phyloP scores from a whole-genome alignment of 2,329 filamentous ascomycete species.

The Herpomyces periplanetae region DNA sequence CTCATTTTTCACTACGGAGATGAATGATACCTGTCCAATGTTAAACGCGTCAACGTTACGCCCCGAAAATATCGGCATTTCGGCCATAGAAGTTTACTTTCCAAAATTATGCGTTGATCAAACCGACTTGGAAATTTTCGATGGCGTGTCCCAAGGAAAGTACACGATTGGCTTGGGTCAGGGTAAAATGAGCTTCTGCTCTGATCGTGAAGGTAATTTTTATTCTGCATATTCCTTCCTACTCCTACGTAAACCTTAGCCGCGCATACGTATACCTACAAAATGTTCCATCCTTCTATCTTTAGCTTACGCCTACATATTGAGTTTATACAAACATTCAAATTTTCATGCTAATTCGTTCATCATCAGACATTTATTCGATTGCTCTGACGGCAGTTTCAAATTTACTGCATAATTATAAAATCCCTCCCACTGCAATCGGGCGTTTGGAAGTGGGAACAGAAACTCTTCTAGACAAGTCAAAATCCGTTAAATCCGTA shows the following conservation, averaged over 20 bases:
- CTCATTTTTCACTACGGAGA: no score
- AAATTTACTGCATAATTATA: slow-evolving; percentile 42
- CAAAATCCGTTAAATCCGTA: slow-evolving; percentile 59
- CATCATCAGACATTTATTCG: slow-evolving; percentile 36
- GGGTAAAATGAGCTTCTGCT: slow-evolving; percentile 71
- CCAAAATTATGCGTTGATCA: slow-evolving; percentile 55
- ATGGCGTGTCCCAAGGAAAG: slow-evolving; percentile 42
- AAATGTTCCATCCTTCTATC: no score
- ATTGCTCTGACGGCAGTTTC: slow-evolving; percentile 37
- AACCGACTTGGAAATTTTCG: slow-evolving; percentile 43
- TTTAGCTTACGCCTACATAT: no score
- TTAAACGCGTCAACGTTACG: background rate
- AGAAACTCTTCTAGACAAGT: slow-evolving; percentile 56
- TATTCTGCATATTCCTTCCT: slow-evolving; percentile 1
- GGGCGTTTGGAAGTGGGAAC: slow-evolving; percentile 52
- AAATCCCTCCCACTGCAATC: slow-evolving; percentile 34
- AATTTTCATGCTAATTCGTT: background rate
- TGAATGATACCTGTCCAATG: no score
- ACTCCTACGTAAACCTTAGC: no score
- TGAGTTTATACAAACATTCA: no score
- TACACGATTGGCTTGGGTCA: slow-evolving; percentile 71
- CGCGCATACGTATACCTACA: no score
- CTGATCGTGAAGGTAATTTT: slow-evolving; percentile 37
- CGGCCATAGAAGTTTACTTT: slow-evolving; percentile 68
- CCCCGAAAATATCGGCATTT: slow-evolving; percentile 59